Evolutionary conservation across 2,329 filamentous ascomycete genomes (phyloP).

Genomic region (Penicillium sclerotigenum): DNA sequence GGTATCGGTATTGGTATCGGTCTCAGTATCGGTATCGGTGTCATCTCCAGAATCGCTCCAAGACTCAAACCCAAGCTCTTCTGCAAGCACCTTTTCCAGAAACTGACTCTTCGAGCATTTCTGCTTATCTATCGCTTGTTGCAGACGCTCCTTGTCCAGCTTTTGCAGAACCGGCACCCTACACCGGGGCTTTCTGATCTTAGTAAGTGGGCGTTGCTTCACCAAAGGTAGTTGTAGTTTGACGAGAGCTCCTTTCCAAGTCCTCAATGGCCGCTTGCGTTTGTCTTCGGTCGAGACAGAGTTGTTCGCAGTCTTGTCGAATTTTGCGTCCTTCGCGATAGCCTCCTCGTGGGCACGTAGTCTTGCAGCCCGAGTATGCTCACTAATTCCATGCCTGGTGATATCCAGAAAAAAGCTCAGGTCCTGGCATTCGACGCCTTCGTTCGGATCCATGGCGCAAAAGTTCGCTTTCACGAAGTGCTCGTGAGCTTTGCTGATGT

Average conservation of each 20-base stretch:
- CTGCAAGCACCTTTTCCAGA: not conserved
- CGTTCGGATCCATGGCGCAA: conserved; percentile 14
- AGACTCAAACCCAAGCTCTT: not conserved
- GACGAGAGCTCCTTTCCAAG: not conserved
- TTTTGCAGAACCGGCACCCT: not conserved
- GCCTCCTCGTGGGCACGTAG: not conserved
- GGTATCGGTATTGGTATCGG: too few relatives aligned
- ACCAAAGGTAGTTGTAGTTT: not conserved
- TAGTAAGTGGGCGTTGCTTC: not conserved
- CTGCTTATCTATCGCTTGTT: not conserved
- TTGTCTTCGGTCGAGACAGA: not conserved
- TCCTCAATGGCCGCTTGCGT: not conserved
- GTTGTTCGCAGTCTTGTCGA: not conserved
- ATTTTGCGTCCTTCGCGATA: not conserved
- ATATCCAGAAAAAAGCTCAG: conserved; percentile 8
- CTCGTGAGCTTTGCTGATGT: conserved; percentile 14
- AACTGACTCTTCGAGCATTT: not conserved
- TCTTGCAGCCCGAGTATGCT: not conserved
- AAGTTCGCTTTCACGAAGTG: conserved; percentile 18
- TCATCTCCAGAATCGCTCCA: not conserved
- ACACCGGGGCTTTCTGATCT: not conserved
- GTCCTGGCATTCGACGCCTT: conserved; percentile 18
- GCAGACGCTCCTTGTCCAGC: not conserved
- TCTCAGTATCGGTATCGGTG: not conserved
- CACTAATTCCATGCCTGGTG: conserved; percentile 2